A percentile compares a stretch with the other conserved stretches of the same genome.
These are phyloP conservation scores for Penicillium manginii DNA, from an alignment of 495 filamentous ascomycete species.

Conservation along the genomic window DNA sequence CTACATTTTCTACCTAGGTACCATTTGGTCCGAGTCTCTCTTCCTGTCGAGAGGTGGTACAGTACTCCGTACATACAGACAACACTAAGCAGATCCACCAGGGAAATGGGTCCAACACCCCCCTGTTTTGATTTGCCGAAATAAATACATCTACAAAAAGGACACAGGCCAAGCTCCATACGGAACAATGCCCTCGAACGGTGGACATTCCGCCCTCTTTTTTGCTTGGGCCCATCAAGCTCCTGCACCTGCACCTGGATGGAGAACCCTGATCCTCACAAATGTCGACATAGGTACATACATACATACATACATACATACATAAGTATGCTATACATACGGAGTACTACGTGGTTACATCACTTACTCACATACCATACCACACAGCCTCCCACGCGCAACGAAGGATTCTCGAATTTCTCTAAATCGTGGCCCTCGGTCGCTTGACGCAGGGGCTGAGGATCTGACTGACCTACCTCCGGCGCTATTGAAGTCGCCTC, in stretches of 20 bases:
- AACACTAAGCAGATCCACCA: constrained; percentile 24
- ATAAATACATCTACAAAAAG: too few relatives aligned
- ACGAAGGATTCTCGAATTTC: neutral
- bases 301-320: neutral
- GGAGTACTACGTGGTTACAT: too few relatives aligned
- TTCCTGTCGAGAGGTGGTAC: neutral
- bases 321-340: too few relatives aligned
- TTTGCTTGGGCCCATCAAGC: neutral
- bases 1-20: neutral
- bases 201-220: constrained; percentile 1
- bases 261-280: constrained; percentile 1
- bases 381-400: neutral
- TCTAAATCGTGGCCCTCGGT: neutral
- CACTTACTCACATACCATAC: neutral
- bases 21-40: neutral
- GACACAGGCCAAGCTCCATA: too few relatives aligned
- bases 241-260: neutral
- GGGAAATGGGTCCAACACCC: constrained; percentile 15
- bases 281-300: neutral
- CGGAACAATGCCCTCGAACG: neutral
- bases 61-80: constrained; percentile 1
- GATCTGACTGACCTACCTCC: constrained; percentile 7
- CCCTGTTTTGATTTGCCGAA: constrained; percentile 14
- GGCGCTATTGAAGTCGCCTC: constrained; percentile 22
- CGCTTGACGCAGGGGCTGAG: constrained; percentile 3